A percentile compares a stretch with the other conserved stretches of the same genome.
Conservation (phyloP, 352 stramenopile species). For the Phytopythium montanum region DNA sequence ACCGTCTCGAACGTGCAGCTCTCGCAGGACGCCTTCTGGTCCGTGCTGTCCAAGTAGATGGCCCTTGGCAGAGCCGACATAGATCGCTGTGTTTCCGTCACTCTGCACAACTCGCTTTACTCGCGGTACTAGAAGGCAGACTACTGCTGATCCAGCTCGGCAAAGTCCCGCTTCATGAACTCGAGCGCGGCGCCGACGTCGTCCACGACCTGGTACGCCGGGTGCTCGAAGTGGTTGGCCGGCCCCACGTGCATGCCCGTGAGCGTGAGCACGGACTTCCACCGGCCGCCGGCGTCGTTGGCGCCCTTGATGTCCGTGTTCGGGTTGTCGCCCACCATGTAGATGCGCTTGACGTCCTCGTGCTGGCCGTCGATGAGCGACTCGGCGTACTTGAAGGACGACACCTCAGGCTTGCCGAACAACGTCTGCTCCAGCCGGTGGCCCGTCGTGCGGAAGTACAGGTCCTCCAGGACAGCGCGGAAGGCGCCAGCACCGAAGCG, state of each 20-base stretch:
- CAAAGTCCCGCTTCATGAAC: conserved; percentile 81
- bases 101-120: conserved; percentile 1
- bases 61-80: conserved; percentile 10
- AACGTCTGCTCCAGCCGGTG: conserved; percentile 67
- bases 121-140: not conserved
- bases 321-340: conserved; percentile 88
- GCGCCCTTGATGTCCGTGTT: conserved; percentile 79
- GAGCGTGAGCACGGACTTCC: conserved; percentile 82
- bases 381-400: conserved; percentile 77
- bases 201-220: conserved; percentile 68
- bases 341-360: conserved; percentile 62
- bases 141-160: conserved; percentile 21
- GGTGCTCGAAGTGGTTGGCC: conserved; percentile 58
- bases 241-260: conserved; percentile 78
- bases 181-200: conserved; percentile 61
- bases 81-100: not conserved
- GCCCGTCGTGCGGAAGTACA: conserved; percentile 81
- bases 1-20: conserved; percentile 95
- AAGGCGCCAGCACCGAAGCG: conserved; percentile 81
- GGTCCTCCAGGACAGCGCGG: conserved; percentile 70
- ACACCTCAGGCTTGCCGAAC: conserved; percentile 76
- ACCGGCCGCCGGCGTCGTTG: conserved; percentile 65
- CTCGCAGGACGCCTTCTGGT: conserved; percentile 98
- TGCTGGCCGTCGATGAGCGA: conserved; percentile 71
- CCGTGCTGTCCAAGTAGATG: conserved; percentile 91